Evolutionary conservation across 1,284 basidiomycete species (phyloP), one percentile per base, ranked within the genome.

Genomic region (Pseudozyma tsukubaensis): DNA sequence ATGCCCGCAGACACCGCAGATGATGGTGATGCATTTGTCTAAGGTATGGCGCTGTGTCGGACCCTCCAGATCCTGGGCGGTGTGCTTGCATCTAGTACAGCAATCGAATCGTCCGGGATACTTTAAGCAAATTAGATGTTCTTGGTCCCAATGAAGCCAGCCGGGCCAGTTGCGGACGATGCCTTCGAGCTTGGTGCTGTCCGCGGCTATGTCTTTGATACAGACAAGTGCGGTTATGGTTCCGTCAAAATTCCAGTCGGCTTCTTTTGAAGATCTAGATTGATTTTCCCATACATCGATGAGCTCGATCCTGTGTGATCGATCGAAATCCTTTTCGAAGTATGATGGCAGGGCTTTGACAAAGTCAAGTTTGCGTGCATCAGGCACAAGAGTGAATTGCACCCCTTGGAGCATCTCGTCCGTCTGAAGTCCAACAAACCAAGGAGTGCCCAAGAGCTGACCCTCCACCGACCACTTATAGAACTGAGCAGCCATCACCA

Each of bases 1-100:
- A 18, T 57, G 47, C 7, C 55, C 55, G 13, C 55, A 57, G 10
- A 16, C 36, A 5, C 21, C 36, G 54, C 54, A 56, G 0, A 36
- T 48, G 16, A 47, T 32, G 7, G 10, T 39, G 45, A 47, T 39
- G 14, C 54, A 56, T 2, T 19, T 21, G 1, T 39, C 34, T 0
- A 48, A 36, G 1, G 13, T 3, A 37, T 56, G 54, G 21, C 54
- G 54, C 32, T 29, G 44, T 16, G 44, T 54, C 0, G 34, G 42
- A 2, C 54, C 54, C 2, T 1, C 2, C 6, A 48, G 10, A 9
- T 56, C 54, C 19, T 56, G 54, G n/a, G 54, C 45, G 6, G 44
- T 47, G 18, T 57, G 48, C 13, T 29, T 35, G 19, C 55, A 57
- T 10, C 24, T 43, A 3, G 35, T 9, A 29, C 55, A 57, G 16